Conservation (phyloP, 2,329 filamentous ascomycete genomes). For the Laburnicola sp. region DNA sequence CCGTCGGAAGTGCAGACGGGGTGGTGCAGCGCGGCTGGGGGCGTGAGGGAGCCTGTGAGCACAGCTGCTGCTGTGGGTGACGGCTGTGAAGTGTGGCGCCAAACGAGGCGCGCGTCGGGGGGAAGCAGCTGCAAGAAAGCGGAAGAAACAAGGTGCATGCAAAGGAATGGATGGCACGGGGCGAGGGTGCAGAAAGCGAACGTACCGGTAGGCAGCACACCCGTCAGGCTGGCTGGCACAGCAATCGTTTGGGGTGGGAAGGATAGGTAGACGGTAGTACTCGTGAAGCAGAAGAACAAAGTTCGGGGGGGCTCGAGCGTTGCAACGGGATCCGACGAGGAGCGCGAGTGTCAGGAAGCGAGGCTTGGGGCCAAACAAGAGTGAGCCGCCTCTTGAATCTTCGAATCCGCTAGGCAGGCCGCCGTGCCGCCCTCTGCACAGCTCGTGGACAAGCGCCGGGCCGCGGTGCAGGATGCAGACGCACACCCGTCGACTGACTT, state of each 20-base stretch:
- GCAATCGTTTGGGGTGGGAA: slow-evolving; percentile 4
- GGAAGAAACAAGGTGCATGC: not conserved
- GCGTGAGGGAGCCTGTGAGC: not conserved
- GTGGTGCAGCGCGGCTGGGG: not conserved
- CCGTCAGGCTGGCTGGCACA: not conserved
- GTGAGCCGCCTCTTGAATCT: too few species aligned
- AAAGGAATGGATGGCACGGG: slow-evolving; percentile 5
- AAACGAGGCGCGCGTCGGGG: not conserved
- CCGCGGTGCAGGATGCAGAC: too few species aligned
- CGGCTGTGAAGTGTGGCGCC: slow-evolving; percentile 2
- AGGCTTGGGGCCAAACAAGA: too few species aligned
- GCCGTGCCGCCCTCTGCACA: too few species aligned
- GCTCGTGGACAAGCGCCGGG: too few species aligned
- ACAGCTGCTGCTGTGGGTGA: not conserved
- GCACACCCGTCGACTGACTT: too few species aligned
- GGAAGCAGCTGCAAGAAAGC: not conserved
- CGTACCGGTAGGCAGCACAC: not conserved
- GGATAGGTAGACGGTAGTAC: not conserved
- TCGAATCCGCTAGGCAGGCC: too few species aligned
- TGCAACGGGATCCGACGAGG: too few species aligned
- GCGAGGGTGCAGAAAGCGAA: not conserved
- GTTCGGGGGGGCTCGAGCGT: too few species aligned
- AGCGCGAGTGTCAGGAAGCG: too few species aligned
- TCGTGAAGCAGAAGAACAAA: not conserved
- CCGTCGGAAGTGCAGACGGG: not conserved